Conservation (phyloP, 768 basidiomycete genomes). For the Boletus rubroflammeus region DNA sequence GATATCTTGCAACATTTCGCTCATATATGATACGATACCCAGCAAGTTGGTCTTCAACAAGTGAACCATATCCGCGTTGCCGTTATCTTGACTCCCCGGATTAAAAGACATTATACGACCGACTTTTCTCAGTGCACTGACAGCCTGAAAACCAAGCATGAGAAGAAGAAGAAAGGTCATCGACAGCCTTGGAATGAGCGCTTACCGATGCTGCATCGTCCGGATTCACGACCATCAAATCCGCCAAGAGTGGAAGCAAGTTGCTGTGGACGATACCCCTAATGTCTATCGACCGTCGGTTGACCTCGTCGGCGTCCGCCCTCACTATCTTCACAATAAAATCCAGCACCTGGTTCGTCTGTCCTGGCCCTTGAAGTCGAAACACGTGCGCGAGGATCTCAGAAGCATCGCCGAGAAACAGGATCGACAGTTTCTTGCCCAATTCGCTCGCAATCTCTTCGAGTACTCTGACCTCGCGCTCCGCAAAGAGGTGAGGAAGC, state of each 20-base stretch:
- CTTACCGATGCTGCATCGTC: conserved; percentile 45
- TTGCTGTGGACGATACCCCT: conserved; percentile 61
- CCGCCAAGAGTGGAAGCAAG: conserved; percentile 65
- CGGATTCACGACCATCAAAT: conserved; percentile 62
- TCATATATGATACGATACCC: conserved; percentile 80
- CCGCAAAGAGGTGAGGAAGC: conserved; percentile 67
- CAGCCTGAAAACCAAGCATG: conserved; percentile 40
- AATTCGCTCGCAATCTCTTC: conserved; percentile 58
- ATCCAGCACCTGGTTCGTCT: conserved; percentile 54
- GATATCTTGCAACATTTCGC: conserved; percentile 81
- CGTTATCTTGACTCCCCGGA: conserved; percentile 25
- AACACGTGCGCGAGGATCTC: conserved; percentile 67
- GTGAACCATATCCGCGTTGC: conserved; percentile 41
- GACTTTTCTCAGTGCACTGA: conserved; percentile 44
- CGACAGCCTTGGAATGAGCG: conserved; percentile 27
- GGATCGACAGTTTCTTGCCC: conserved; percentile 38
- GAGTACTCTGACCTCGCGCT: conserved; percentile 55
- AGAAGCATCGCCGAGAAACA: conserved; percentile 56
- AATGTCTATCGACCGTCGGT: conserved; percentile 37
- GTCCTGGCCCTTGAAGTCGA: conserved; percentile 49
- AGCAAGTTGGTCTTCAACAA: conserved; percentile 78
- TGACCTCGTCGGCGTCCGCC: conserved; percentile 36
- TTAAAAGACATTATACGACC: conserved; percentile 30
- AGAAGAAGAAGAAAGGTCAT: conserved; percentile 26
- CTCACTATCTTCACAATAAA: conserved; percentile 63